phyloP scores from a whole-genome alignment of 2,329 filamentous ascomycete species.

The Epichloe glyceriae region DNA sequence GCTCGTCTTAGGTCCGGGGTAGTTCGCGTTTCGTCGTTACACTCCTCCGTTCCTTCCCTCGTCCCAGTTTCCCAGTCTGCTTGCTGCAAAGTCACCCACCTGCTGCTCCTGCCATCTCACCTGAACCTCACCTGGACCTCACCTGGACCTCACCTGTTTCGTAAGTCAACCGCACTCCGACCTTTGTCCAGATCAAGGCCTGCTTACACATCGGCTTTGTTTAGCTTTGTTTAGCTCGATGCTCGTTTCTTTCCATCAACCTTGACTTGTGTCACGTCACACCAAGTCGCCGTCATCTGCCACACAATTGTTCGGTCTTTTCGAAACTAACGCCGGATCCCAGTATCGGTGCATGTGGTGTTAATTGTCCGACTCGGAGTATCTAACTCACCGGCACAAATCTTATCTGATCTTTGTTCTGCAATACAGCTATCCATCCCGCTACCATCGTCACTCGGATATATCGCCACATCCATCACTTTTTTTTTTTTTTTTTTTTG shows the following conservation, averaged over 20 bases:
- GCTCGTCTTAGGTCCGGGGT: neutral
- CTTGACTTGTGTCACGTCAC: neutral
- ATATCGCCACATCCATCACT: neutral
- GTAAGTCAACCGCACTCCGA: slow-evolving; percentile 4
- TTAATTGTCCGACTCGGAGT: neutral
- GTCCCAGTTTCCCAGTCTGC: neutral
- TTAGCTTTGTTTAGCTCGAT: neutral
- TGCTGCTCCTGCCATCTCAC: slow-evolving; percentile 3
- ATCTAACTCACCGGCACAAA: neutral
- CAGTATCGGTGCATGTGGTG: neutral
- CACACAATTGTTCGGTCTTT: neutral
- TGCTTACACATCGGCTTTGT: neutral
- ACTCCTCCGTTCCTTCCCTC: neutral
- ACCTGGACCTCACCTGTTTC: neutral
- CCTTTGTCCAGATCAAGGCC: neutral
- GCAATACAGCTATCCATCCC: neutral
- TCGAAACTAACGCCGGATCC: neutral
- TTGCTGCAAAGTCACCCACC: neutral
- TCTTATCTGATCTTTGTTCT: slow-evolving; percentile 4
- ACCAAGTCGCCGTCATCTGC: neutral
- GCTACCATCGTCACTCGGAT: neutral
- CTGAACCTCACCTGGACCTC: neutral
- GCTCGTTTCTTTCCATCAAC: neutral
- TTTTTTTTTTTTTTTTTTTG: too few relatives aligned
- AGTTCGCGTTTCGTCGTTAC: neutral